Evolutionary conservation across 1,284 basidiomycete genomes (phyloP).

Genomic region (Cutaneotrichosporon cutaneum): DNA sequence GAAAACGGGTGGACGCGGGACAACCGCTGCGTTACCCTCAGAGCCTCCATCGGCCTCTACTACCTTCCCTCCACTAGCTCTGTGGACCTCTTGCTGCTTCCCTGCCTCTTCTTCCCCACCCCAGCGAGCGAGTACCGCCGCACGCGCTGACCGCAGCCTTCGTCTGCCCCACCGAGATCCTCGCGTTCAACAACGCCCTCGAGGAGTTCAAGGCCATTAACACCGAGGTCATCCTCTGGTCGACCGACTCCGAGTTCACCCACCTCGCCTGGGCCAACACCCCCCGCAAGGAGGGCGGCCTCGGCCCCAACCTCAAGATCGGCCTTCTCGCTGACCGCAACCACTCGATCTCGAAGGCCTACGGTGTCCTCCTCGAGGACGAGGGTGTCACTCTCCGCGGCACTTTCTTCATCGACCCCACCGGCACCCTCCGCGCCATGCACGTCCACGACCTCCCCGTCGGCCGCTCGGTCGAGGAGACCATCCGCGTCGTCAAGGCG

Average conservation of each 20-base stretch:
- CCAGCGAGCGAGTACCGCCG: no score
- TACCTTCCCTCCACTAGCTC: not conserved
- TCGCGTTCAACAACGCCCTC: constrained; percentile 85
- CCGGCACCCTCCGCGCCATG: constrained; percentile 65
- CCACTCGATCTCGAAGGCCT: constrained; percentile 60
- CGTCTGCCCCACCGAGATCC: constrained; percentile 89
- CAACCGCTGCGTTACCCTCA: no score
- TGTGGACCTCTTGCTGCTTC: no score
- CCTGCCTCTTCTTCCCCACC: no score
- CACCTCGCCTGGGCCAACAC: constrained; percentile 83
- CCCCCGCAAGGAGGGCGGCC: constrained; percentile 75
- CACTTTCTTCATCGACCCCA: constrained; percentile 84
- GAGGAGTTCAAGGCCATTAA: constrained; percentile 68
- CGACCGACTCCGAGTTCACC: constrained; percentile 83
- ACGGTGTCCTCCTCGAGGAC: constrained; percentile 81
- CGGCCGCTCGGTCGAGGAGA: constrained; percentile 86
- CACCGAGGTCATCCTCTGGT: constrained; percentile 70
- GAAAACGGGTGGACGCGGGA: no score
- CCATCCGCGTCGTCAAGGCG: constrained; percentile 79
- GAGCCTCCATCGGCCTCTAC: no score
- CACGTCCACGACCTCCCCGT: constrained; percentile 81
- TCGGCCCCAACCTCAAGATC: constrained; percentile 79
- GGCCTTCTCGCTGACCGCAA: constrained; percentile 59
- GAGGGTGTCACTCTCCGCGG: constrained; percentile 81
- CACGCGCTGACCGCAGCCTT: no score